Conservation (phyloP, 805 yeast species). For the Yamadazyma olivae region DNA sequence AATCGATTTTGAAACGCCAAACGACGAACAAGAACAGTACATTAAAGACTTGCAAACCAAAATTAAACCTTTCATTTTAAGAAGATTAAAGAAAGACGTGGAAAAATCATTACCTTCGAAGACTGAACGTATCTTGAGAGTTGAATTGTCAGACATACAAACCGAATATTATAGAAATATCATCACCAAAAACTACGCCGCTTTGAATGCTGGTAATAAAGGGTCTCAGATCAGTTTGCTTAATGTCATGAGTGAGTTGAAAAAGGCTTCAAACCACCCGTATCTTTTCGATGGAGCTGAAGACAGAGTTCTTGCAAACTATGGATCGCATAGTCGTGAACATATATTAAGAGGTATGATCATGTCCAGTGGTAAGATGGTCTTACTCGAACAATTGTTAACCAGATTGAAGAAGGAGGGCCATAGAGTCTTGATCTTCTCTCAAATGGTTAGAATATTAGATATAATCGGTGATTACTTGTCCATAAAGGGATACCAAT, state of each 20-base stretch:
- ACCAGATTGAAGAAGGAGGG: conserved; percentile 88
- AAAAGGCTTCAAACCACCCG: conserved; percentile 97
- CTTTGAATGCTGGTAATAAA: conserved; percentile 72
- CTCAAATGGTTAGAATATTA: conserved; percentile 96
- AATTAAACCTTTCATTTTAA: conserved; percentile 86
- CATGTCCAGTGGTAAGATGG: conserved; percentile 99
- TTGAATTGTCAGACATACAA: conserved; percentile 91
- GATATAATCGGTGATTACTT: conserved; percentile 94
- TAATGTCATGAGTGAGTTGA: conserved; percentile 92
- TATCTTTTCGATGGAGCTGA: conserved; percentile 93
- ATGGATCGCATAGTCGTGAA: conserved; percentile 66
- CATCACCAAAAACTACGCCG: conserved; percentile 86
- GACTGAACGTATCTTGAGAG: conserved; percentile 91
- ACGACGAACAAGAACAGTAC: conserved; percentile 81
- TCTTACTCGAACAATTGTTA: conserved; percentile 81
- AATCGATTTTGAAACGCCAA: conserved; percentile 89
- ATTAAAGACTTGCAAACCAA: conserved; percentile 81
- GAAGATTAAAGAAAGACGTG: conserved; percentile 95
- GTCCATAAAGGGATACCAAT: conserved; percentile 79
- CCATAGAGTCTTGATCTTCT: conserved; percentile 90
- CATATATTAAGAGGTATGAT: conserved; percentile 83
- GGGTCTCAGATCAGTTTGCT: conserved; percentile 76
- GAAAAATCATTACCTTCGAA: conserved; percentile 96
- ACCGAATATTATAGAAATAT: conserved; percentile 94
- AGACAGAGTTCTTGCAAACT: conserved; percentile 67